Base-by-base conservation (phyloP, 345 rosid genomes). In the Arabis alpina region DNA sequence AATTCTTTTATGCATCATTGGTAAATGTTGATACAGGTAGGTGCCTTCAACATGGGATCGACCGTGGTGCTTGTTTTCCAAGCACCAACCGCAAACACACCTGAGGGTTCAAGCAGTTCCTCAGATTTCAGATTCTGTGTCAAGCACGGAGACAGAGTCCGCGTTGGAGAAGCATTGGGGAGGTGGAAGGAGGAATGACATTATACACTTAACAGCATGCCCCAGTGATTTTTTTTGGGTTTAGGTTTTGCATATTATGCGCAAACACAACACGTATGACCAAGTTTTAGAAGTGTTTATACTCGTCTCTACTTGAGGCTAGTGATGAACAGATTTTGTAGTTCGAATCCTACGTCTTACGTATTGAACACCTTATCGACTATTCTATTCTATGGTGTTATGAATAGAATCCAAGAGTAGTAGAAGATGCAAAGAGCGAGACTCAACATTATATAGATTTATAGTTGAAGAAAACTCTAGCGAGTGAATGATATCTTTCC, bases 11-110 rank as follows among this genome's bases (percentile, higher is more conserved):
- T 61, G 19, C 27, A 27, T 34, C 24, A 14, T 23, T 43, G 54
- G 30, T 23, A 32, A 39, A 42, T 41, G 54, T 61, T 53, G 39
- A 64, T 67, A 51, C 82, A 91, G 97, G 76, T 94, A 15, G 99
- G 82, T 58, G 97, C 79, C 43, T 89, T 94, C 81, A 88, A 91
- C 82, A 83, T 89, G 92, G 97, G 99, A 74, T 94, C 97, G 1
- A 91, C 97, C 0, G 97, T 91, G 7, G 99, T 94, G 55, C 91
- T 94, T 6, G 84, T 94, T 50, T 94, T 94, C 77, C 90, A 94
- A 47, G 99, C 97, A 48, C 95, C 94, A 10, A 74, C 84, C 4
- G 47, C 73, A 53, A 82, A 79, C 63, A 70, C 82, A 45, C 60
- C 62, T 1, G 66, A 82, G 50, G 71, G 66, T 6, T 69, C 42